Evolutionary conservation across 257 asterid species (phyloP), one percentile per base, ranked within the genome.

Genomic region (Scutellaria galericulata): DNA sequence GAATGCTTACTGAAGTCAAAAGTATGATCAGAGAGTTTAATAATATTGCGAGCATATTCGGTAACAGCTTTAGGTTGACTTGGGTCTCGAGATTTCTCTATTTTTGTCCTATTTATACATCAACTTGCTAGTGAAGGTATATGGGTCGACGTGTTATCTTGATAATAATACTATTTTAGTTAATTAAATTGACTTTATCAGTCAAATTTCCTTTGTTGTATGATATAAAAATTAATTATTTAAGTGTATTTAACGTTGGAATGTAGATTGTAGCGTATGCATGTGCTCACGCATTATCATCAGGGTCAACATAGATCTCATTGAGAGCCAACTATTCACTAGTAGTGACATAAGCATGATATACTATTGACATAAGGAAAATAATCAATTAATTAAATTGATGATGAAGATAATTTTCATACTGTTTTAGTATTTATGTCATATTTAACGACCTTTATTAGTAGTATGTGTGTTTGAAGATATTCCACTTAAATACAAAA

Each of bases 1-100:
- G 62, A 39, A 40, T 72, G 75, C 47, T 45, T 72, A 10, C 8
- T 57, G 5, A 79, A 77, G 87, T 79, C 87, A 83, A 83, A 82
- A 74, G 82, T 59, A 66, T 61, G 37, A 47, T 80, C 76, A 59
- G 55, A 73, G 42, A 27, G 41, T 35, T 3, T 63, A 63, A 35
- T 62, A 64, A 13, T 20, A 55, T 72, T 12, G 1, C 69, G 2
- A 61, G 9, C 64, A 71, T 56, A 80, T 78, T 73, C 35, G 71
- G 81, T 82, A 48, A 72, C 70, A 79, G 68, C 73, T 53, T 75
- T 47, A 41, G 46, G 78, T 75, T 83, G 83, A 80, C 87, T 80
- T 67, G 83, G 79, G 83, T 83, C 81, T 80, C 74, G 67, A 80
- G 50, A 73, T 79, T 52, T 64, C 70, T 60, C 46, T 72, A 66